phyloP scores from a whole-genome alignment of 192 early-diverging fungal species.

The Backusella australiensis region DNA sequence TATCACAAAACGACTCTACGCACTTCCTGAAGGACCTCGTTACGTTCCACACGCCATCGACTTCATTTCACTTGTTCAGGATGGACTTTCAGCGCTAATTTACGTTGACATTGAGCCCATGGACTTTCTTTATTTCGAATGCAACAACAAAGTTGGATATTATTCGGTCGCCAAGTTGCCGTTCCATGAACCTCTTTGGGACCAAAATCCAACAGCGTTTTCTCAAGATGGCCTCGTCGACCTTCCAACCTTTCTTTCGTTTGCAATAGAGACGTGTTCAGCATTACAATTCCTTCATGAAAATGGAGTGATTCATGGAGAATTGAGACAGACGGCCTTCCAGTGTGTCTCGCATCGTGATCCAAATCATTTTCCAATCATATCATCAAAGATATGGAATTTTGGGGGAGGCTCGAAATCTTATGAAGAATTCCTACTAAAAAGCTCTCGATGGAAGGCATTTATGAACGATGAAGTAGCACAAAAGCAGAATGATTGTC shows the following conservation, averaged over 20 bases:
- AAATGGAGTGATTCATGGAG: constrained; percentile 21
- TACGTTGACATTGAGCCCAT: constrained; percentile 10
- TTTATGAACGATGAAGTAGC: neutral
- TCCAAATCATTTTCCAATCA: neutral
- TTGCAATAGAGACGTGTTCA: constrained; percentile 14
- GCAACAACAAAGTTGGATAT: neutral
- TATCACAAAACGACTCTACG: constrained; percentile 11
- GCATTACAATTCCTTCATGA: constrained; percentile 20
- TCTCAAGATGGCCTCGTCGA: neutral
- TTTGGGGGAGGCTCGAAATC: constrained; percentile 16
- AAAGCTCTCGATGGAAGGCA: constrained; percentile 2
- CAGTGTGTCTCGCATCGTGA: neutral
- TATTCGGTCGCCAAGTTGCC: neutral
- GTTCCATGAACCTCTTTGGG: neutral
- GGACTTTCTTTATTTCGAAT: constrained; percentile 5
- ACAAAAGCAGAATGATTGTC: neutral
- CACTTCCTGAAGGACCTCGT: constrained; percentile 2
- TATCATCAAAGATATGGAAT: constrained; percentile 18
- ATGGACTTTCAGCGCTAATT: constrained; percentile 18
- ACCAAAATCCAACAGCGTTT: neutral
- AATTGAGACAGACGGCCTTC: constrained; percentile 12
- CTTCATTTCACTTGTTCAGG: constrained; percentile 16
- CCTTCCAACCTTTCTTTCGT: constrained; percentile 6
- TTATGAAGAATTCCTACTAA: constrained; percentile 22
- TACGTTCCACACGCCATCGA: constrained; percentile 15